These are phyloP conservation scores for Fonsecaea monophora DNA, from an alignment of 2,329 filamentous ascomycete genomes.

Conservation along the genomic window DNA sequence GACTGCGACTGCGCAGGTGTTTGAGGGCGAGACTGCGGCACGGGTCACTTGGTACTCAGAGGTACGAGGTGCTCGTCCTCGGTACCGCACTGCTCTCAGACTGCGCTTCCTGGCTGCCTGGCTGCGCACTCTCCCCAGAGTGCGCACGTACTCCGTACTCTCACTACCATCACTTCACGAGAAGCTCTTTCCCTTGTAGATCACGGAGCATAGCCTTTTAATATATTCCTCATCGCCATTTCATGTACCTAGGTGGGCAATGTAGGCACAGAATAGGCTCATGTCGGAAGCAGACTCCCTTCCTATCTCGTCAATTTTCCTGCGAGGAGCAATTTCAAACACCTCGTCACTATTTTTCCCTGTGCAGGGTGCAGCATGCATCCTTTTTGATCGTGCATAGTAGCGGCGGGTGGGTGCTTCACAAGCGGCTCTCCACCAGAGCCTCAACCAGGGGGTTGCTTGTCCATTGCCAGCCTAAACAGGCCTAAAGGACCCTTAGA, in stretches of 20 bases:
- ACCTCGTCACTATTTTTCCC: background rate
- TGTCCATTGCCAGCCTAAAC: background rate
- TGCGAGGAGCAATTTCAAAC: background rate
- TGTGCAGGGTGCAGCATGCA: background rate
- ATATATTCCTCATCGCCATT: background rate
- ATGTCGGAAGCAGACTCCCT: background rate
- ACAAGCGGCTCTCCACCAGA: background rate
- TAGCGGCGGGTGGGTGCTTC: slow-evolving; percentile 18
- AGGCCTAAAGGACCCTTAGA: background rate
- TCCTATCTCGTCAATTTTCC: background rate
- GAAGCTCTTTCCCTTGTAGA: background rate
- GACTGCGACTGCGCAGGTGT: too few relatives aligned
- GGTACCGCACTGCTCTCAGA: too few relatives aligned
- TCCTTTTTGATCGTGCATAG: slow-evolving; percentile 17
- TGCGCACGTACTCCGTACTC: too few relatives aligned
- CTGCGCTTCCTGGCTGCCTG: too few relatives aligned
- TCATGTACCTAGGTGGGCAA: background rate
- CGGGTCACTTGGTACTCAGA: too few relatives aligned
- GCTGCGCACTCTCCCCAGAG: too few relatives aligned
- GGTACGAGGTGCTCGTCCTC: too few relatives aligned
- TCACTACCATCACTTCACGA: too few relatives aligned
- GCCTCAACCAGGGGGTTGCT: background rate
- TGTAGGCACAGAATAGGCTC: slow-evolving; percentile 2
- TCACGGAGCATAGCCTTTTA: slow-evolving; percentile 3
- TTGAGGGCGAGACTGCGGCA: too few relatives aligned